Conservation (phyloP, 164 flowering plant species). For the Warburgia ugandensis region DNA sequence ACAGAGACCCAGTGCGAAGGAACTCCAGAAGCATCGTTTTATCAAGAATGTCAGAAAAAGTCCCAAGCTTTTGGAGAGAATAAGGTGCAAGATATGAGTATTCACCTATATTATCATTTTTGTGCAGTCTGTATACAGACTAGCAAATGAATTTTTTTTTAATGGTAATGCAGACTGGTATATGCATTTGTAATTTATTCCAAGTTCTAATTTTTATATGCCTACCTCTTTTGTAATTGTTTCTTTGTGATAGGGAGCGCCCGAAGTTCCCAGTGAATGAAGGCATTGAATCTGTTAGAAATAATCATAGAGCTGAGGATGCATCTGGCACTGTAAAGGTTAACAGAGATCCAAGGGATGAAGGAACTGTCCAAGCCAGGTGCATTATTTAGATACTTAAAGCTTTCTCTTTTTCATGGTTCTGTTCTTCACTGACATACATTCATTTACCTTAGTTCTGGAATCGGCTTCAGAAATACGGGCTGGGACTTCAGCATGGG, state of each 20-base stretch:
- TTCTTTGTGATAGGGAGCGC: conserved; percentile 56
- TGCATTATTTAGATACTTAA: conserved; percentile 20
- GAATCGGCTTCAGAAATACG: conserved; percentile 43
- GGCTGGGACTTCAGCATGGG: conserved; percentile 94
- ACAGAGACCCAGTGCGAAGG: conserved; percentile 97
- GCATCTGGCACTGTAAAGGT: conserved; percentile 66
- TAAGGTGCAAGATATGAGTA: conserved; percentile 41
- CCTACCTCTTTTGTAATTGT: conserved; percentile 1
- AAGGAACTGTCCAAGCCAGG: conserved; percentile 67
- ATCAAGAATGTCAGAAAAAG: conserved; percentile 85
- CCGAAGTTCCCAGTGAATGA: conserved; percentile 73
- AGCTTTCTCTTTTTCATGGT: conserved; percentile 6
- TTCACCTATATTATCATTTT: background rate
- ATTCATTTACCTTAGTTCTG: conserved; percentile 33
- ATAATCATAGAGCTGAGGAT: conserved; percentile 47
- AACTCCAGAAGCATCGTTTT: conserved; percentile 85
- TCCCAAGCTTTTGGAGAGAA: conserved; percentile 84
- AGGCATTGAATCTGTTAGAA: conserved; percentile 40
- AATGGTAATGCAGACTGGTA: background rate
- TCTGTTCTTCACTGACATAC: conserved; percentile 9
- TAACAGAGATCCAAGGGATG: conserved; percentile 42
- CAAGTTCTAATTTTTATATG: background rate
- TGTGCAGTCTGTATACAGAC: background rate
- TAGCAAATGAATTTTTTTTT: background rate
- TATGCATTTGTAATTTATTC: background rate